A percentile compares a stretch with the other conserved stretches of the same genome.
Conservation (phyloP, 1,284 basidiomycete genomes). For the Fomitiporia mediterranea region DNA sequence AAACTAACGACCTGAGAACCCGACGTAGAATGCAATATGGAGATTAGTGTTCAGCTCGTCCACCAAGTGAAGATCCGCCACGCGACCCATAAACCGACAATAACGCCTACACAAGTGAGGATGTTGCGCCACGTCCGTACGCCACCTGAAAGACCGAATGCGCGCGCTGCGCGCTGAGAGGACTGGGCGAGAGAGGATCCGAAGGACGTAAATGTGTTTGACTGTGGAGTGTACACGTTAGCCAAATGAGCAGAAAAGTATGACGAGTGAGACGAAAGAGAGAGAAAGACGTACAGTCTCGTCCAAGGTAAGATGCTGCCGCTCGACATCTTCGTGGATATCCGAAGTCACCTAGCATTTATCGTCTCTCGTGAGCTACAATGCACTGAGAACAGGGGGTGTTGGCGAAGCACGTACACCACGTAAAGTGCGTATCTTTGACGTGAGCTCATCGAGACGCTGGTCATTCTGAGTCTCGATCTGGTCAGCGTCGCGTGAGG, state of each 20-base stretch:
- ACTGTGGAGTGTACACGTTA: too few relatives aligned
- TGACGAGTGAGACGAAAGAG: background rate
- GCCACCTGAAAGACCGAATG: conserved; percentile 60
- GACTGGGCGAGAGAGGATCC: conserved; percentile 56
- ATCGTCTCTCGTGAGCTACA: conserved; percentile 1
- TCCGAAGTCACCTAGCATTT: conserved; percentile 66
- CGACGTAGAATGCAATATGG: background rate
- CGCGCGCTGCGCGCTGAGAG: conserved; percentile 59
- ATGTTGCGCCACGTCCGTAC: conserved; percentile 66
- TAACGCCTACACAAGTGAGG: conserved; percentile 45
- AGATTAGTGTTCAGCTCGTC: conserved; percentile 10
- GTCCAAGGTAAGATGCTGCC: conserved; percentile 74
- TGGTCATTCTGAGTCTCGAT: conserved; percentile 81
- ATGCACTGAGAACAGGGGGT: conserved; percentile 10
- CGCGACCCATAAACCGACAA: conserved; percentile 42
- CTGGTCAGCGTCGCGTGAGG: conserved; percentile 38
- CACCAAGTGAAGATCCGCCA: conserved; percentile 36
- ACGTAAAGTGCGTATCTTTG: conserved; percentile 71
- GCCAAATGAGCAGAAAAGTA: background rate
- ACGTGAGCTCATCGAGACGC: conserved; percentile 72
- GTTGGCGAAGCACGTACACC: conserved; percentile 45
- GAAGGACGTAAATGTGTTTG: conserved; percentile 63
- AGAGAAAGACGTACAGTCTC: conserved; percentile 50
- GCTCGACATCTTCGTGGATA: conserved; percentile 74
- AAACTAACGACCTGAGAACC: background rate